Conservation (phyloP, 1,284 basidiomycete genomes). For the Ustilago trichophora region DNA sequence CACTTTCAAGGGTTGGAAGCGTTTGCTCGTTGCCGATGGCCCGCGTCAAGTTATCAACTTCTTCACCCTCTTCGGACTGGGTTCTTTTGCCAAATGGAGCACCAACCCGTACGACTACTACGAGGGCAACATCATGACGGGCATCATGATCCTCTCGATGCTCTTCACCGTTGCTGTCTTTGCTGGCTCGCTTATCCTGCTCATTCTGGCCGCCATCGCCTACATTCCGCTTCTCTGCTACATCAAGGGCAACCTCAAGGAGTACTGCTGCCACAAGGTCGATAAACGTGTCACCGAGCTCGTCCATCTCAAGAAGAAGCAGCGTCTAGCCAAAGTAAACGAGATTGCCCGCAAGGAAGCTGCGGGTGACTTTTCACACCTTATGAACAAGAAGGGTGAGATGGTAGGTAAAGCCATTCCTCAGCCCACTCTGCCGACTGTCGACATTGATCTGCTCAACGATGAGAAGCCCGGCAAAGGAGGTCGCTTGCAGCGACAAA, state of each 20-base stretch:
- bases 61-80: slow-evolving; percentile 90
- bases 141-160: slow-evolving; percentile 84
- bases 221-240: slow-evolving; percentile 93
- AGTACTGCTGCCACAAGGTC: slow-evolving; percentile 98
- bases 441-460: slow-evolving; percentile 82
- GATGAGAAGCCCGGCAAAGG: slow-evolving; percentile 69
- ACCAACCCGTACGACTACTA: slow-evolving; percentile 74
- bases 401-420: slow-evolving; percentile 81
- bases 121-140: slow-evolving; percentile 75
- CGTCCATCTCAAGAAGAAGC: slow-evolving; percentile 88
- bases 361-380: slow-evolving; percentile 83
- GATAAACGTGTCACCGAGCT: slow-evolving; percentile 94
- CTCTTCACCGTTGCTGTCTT: slow-evolving; percentile 91
- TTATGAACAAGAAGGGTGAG: slow-evolving; percentile 92
- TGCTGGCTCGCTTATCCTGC: slow-evolving; percentile 79
- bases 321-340: slow-evolving; percentile 82
- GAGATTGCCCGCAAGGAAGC: slow-evolving; percentile 89
- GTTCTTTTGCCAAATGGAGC: slow-evolving; percentile 77
- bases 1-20: slow-evolving; percentile 98
- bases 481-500: slow-evolving; percentile 21
- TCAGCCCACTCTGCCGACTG: slow-evolving; percentile 94
- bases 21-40: slow-evolving; percentile 90
- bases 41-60: slow-evolving; percentile 97
- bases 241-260: slow-evolving; percentile 93
- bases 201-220: slow-evolving; percentile 84